Conservation (phyloP, 306 rosid genomes). For the Rosa multiflora region DNA sequence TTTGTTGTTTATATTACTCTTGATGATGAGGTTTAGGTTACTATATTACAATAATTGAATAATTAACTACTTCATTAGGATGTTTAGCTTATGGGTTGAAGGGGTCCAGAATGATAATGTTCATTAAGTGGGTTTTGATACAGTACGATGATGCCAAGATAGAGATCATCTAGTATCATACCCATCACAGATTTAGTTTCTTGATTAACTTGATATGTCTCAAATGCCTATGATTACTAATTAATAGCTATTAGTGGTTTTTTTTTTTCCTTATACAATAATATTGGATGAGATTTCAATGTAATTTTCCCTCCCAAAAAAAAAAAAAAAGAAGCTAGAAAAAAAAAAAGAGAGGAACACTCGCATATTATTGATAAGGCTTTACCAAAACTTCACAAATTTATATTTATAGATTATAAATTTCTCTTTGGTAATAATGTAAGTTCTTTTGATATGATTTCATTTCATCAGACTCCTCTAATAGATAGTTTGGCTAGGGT, state of each 20-base stretch:
- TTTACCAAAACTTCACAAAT: too few relatives aligned
- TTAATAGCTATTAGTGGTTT: background rate
- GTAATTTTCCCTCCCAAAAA: background rate
- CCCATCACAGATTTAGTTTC: constrained; percentile 1
- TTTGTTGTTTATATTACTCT: background rate
- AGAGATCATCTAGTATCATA: constrained; percentile 1
- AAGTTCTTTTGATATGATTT: background rate
- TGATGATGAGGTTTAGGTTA: constrained; percentile 31
- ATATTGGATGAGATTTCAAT: background rate
- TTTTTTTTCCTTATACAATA: background rate
- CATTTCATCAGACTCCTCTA: background rate
- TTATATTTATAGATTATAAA: too few relatives aligned
- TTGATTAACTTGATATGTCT: background rate
- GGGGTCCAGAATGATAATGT: constrained; percentile 42
- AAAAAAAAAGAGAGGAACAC: background rate
- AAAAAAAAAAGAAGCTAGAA: too few relatives aligned
- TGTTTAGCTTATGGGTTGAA: constrained; percentile 38
- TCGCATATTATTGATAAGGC: background rate
- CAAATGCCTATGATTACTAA: background rate
- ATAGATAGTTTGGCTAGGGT: background rate
- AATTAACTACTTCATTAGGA: constrained; percentile 30
- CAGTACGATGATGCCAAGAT: constrained; percentile 27
- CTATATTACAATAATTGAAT: constrained; percentile 36
- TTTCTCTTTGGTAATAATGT: background rate
- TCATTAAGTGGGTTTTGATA: constrained; percentile 26